Evolutionary conservation across 2,329 filamentous ascomycete genomes (phyloP), one percentile per base, ranked within the genome.

Genomic region (Colletotrichum tamarilloi): DNA sequence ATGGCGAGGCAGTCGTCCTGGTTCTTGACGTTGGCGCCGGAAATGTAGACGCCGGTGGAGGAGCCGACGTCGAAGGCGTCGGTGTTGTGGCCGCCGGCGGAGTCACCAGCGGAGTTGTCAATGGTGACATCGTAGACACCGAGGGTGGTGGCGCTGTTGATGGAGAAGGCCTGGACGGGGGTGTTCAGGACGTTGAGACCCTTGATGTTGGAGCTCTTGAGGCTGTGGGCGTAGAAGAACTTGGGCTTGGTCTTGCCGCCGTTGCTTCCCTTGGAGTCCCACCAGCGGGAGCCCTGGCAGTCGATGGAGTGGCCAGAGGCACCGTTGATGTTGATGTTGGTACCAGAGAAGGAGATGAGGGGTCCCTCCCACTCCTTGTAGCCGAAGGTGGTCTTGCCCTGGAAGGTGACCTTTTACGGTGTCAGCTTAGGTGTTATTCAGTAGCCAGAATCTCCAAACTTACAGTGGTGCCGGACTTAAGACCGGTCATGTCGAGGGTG

Each of bases 361-460:
- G 92, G 92, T 0, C 92, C 92, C 1, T 80, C 79, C 92, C 91
- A 93, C 77, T 92, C 88, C 75, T 89, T 84, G 82, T 92, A 93
- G 24, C 85, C 91, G 77, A 92, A 94, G 67, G 88, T 90, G n/a
- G 92, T 93, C 16, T 85, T 89, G 56, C 92, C 92, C 70, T 89
- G 81, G 81, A 93, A 93, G 76, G 88, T 89, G 74, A 93, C 86
- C 75, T 72, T 30, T 55, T 35, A 69, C 16, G 26, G 19, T 9
- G 42, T 53, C 26, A 52, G 19, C 46, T 38, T 14, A 9, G 11
- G 8, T 6, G 5, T 5, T 1, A 26, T 12, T 7, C 8, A 3
- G 30, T 9, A 26, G 22, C 19, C 12, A 9, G 6, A 26, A 7
- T 35, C 28, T 12, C 12, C 3, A 2, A n/a, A 62, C 72, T 49